Percentiles rank a stretch among this genome's conserved stretches.
phyloP scores from a whole-genome alignment of 2,329 filamentous ascomycete genomes.

The Xylariomycetidae sp. region DNA sequence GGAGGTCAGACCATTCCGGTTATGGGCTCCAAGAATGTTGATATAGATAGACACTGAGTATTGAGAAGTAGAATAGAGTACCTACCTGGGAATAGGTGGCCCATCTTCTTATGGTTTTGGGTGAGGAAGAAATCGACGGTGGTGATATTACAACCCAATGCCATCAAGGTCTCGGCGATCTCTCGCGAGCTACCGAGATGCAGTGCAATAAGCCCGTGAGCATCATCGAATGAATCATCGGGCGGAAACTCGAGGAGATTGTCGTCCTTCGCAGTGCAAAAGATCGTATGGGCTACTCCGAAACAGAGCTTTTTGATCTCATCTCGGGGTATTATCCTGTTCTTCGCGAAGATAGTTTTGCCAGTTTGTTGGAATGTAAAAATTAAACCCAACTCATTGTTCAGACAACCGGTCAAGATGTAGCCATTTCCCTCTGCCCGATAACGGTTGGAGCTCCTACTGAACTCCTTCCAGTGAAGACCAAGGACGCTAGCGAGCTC shows the following conservation, averaged over 20 bases:
- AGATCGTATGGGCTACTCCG: slow-evolving; percentile 52
- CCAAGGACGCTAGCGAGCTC: slow-evolving; percentile 51
- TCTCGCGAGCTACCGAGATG: slow-evolving; percentile 46
- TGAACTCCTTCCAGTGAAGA: slow-evolving; percentile 56
- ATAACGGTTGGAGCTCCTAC: slow-evolving; percentile 45
- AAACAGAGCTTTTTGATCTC: slow-evolving; percentile 52
- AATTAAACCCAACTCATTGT: slow-evolving; percentile 47
- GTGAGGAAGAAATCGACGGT: slow-evolving; percentile 41
- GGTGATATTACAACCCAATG: slow-evolving; percentile 50
- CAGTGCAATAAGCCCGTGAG: slow-evolving; percentile 37
- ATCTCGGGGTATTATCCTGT: slow-evolving; percentile 49
- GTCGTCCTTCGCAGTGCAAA: slow-evolving; percentile 32
- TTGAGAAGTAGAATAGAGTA: too few relatives aligned
- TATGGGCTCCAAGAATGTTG: too few relatives aligned
- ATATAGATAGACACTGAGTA: too few relatives aligned
- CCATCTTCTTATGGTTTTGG: slow-evolving; percentile 33
- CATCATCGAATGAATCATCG: slow-evolving; percentile 27
- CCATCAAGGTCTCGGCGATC: slow-evolving; percentile 46
- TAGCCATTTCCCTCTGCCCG: slow-evolving; percentile 54
- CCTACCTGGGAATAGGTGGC: slow-evolving; percentile 48
- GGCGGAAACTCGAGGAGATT: slow-evolving; percentile 33
- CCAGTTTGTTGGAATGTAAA: slow-evolving; percentile 51
- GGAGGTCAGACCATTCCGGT: too few relatives aligned
- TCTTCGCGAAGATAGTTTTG: slow-evolving; percentile 41
- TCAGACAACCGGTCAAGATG: slow-evolving; percentile 41